phyloP scores from a whole-genome alignment of 1,284 basidiomycete genomes.

The Ustilago crameri region DNA sequence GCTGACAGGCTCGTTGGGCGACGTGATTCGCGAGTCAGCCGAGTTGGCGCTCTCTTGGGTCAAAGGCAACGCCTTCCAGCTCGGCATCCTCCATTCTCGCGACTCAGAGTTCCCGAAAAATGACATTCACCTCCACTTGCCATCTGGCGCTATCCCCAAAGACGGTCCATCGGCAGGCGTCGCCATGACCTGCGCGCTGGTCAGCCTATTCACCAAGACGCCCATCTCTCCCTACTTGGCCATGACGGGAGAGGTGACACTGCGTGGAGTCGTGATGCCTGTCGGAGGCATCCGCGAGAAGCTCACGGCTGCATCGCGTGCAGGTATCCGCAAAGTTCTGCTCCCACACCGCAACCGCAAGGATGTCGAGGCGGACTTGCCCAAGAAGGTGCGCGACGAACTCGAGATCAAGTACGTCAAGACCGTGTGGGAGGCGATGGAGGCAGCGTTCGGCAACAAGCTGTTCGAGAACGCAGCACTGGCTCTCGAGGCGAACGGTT shows the following conservation, averaged over 20 bases:
- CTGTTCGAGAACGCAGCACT: constrained; percentile 56
- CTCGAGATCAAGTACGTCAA: constrained; percentile 83
- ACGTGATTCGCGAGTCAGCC: constrained; percentile 85
- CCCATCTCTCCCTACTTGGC: constrained; percentile 68
- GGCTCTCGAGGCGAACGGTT: constrained; percentile 42
- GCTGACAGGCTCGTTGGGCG: constrained; percentile 79
- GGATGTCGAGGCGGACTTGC: constrained; percentile 85
- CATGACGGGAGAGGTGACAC: constrained; percentile 66
- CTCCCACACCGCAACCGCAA: constrained; percentile 84
- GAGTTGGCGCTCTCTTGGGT: constrained; percentile 77
- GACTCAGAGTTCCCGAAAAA: constrained; percentile 80
- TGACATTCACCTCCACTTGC: constrained; percentile 88
- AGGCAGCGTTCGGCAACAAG: constrained; percentile 72
- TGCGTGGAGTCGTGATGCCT: constrained; percentile 64
- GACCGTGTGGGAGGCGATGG: constrained; percentile 80
- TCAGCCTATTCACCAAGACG: constrained; percentile 81
- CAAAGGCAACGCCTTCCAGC: constrained; percentile 82
- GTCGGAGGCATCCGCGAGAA: constrained; percentile 67
- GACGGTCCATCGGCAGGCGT: constrained; percentile 86
- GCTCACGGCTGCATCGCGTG: constrained; percentile 72
- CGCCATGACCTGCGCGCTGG: constrained; percentile 86
- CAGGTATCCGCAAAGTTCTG: constrained; percentile 81
- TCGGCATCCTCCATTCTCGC: constrained; percentile 78
- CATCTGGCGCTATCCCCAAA: constrained; percentile 86
- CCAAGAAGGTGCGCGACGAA: constrained; percentile 76